Conservation (phyloP, 2,329 filamentous ascomycete genomes). For the Fusarium nisikadoi region DNA sequence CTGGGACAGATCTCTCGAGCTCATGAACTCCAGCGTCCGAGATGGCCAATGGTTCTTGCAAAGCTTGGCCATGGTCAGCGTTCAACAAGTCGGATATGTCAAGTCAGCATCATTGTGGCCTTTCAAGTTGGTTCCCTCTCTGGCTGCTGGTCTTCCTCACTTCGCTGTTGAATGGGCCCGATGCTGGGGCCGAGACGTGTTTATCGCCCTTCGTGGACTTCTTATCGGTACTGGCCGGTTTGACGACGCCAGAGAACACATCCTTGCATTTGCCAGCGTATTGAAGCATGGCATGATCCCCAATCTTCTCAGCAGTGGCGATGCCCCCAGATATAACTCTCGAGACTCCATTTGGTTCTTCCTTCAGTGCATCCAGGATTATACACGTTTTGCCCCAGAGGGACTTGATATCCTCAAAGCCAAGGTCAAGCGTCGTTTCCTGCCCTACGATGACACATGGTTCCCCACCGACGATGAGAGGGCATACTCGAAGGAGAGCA, state of each 20-base stretch:
- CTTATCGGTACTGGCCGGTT: slow-evolving; percentile 90
- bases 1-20: slow-evolving; percentile 78
- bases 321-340: slow-evolving; percentile 91
- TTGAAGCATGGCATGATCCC: slow-evolving; percentile 99
- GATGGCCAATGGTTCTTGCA: slow-evolving; percentile 90
- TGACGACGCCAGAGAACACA: slow-evolving; percentile 90
- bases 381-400: slow-evolving; percentile 81
- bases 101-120: slow-evolving; percentile 93
- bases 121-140: slow-evolving; percentile 81
- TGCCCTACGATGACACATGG: slow-evolving; percentile 96
- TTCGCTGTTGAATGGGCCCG: slow-evolving; percentile 94
- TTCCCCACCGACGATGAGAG: slow-evolving; percentile 83
- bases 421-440: slow-evolving; percentile 83
- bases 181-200: slow-evolving; percentile 97
- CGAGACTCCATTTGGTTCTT: slow-evolving; percentile 99
- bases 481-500: slow-evolving; percentile 86
- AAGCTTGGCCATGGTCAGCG: slow-evolving; percentile 87
- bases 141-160: slow-evolving; percentile 93
- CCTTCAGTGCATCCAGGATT: slow-evolving; percentile 95
- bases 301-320: slow-evolving; percentile 88
- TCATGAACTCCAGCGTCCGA: slow-evolving; percentile 81
- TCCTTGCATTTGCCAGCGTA: slow-evolving; percentile 92
- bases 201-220: slow-evolving; percentile 94
- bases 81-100: slow-evolving; percentile 89
- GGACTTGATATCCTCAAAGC: slow-evolving; percentile 79